These are phyloP conservation scores for Kazachstania psychrophila DNA, from an alignment of 805 yeast species.

Conservation along the genomic window DNA sequence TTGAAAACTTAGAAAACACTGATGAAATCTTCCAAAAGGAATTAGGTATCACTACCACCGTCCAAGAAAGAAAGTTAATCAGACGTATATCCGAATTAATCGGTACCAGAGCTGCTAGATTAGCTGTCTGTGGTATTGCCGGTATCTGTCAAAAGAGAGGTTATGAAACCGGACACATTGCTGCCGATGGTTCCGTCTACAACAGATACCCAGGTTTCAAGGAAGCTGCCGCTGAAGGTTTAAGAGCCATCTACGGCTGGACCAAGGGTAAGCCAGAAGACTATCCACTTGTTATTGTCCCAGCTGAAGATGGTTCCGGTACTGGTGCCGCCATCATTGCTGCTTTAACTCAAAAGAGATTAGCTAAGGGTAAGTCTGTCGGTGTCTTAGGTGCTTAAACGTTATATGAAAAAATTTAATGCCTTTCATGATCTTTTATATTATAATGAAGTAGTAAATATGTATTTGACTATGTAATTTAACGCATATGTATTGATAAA, in stretches of 20 bases:
- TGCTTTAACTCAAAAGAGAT: constrained; percentile 79
- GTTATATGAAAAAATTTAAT: too few relatives aligned
- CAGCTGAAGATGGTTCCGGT: constrained; percentile 98
- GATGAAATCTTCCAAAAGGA: constrained; percentile 51
- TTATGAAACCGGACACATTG: constrained; percentile 70
- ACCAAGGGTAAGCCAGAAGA: constrained; percentile 31
- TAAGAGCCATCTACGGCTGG: constrained; percentile 88
- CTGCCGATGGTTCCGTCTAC: constrained; percentile 95
- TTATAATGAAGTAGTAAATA: too few relatives aligned
- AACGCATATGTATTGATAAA: too few relatives aligned
- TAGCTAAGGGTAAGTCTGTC: constrained; percentile 58
- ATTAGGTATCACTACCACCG: constrained; percentile 57
- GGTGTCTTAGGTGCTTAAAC: constrained; percentile 34
- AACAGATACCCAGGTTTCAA: constrained; percentile 89
- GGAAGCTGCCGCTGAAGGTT: constrained; percentile 78
- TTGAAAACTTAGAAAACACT: constrained; percentile 71
- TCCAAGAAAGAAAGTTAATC: constrained; percentile 70
- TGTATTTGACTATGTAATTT: too few relatives aligned
- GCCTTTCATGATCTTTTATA: background rate
- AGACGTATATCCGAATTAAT: constrained; percentile 77
- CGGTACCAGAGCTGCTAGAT: constrained; percentile 87
- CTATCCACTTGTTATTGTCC: constrained; percentile 76
- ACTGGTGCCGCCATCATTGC: constrained; percentile 98
- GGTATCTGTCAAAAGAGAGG: constrained; percentile 85
- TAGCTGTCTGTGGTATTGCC: constrained; percentile 90